Conservation (phyloP, 2,329 filamentous ascomycete genomes). For the Claviceps capensis region DNA sequence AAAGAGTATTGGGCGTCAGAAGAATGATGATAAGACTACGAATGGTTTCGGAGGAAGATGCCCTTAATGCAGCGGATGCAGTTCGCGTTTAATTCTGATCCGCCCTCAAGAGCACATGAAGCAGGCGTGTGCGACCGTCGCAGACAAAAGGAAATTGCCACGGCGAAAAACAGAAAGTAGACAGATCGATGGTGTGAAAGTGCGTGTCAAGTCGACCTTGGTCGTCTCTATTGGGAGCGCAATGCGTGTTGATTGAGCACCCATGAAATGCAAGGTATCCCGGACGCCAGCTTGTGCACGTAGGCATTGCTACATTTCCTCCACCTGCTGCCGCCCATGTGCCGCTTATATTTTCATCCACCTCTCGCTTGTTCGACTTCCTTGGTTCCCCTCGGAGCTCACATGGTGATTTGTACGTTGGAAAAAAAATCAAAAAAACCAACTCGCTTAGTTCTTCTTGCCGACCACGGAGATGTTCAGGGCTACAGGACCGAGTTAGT, state of each 20-base stretch:
- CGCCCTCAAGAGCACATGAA: too few relatives aligned
- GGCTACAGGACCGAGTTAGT: constrained; percentile 18
- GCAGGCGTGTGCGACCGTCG: too few relatives aligned
- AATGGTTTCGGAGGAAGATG: too few relatives aligned
- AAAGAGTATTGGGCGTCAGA: too few relatives aligned
- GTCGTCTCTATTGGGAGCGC: constrained; percentile 20
- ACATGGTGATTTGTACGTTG: background rate
- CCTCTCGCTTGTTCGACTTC: constrained; percentile 7
- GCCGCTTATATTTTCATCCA: constrained; percentile 8
- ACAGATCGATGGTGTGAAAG: background rate
- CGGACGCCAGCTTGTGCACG: constrained; percentile 37
- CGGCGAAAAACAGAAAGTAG: background rate
- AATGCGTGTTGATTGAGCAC: constrained; percentile 20
- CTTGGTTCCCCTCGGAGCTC: background rate
- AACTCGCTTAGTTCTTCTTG: constrained; percentile 33
- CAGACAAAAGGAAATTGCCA: too few relatives aligned
- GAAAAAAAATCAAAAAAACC: background rate
- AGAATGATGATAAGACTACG: too few relatives aligned
- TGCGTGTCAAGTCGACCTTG: constrained; percentile 23
- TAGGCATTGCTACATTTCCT: constrained; percentile 19
- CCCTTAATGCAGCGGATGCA: too few relatives aligned
- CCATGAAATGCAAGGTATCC: constrained; percentile 39
- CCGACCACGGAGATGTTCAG: constrained; percentile 39
- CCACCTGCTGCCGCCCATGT: constrained; percentile 4
- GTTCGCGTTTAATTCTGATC: too few relatives aligned